Percentiles rank a stretch among this genome's conserved stretches.
Conservation (phyloP, 345 rosid genomes). For the Eucalyptus curtisii region DNA sequence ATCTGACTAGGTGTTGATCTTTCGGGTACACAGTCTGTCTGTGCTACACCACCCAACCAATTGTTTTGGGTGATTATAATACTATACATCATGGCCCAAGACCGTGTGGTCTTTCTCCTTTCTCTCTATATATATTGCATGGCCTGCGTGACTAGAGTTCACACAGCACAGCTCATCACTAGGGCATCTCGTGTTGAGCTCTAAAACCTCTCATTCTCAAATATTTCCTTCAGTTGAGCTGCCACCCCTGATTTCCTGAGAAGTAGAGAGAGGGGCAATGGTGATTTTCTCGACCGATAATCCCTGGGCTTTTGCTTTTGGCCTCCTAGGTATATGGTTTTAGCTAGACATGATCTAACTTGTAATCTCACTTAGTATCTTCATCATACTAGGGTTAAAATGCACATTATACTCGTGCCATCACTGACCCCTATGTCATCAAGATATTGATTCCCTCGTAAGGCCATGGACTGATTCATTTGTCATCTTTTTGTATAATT, state of each 20-base stretch:
- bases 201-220: not conserved
- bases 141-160: not conserved
- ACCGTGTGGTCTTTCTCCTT: not conserved
- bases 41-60: not conserved
- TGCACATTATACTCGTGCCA: not conserved
- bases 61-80: not conserved
- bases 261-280: not conserved
- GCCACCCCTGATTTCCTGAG: not conserved
- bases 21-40: not conserved
- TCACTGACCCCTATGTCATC: not conserved
- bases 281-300: not conserved
- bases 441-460: not conserved
- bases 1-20: not conserved
- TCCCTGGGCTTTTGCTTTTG: slow-evolving; percentile 13
- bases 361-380: not conserved
- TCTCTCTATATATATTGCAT: not conserved
- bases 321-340: slow-evolving; percentile 12
- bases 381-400: not conserved
- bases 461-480: not conserved
- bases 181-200: not conserved
- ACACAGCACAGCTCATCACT: not conserved
- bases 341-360: not conserved
- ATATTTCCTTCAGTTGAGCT: not conserved
- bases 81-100: not conserved
- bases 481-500: not conserved